Evolutionary conservation across 2,329 filamentous ascomycete species (phyloP), one percentile per base, ranked within the genome.

Genomic region (Aspergillus hortae): DNA sequence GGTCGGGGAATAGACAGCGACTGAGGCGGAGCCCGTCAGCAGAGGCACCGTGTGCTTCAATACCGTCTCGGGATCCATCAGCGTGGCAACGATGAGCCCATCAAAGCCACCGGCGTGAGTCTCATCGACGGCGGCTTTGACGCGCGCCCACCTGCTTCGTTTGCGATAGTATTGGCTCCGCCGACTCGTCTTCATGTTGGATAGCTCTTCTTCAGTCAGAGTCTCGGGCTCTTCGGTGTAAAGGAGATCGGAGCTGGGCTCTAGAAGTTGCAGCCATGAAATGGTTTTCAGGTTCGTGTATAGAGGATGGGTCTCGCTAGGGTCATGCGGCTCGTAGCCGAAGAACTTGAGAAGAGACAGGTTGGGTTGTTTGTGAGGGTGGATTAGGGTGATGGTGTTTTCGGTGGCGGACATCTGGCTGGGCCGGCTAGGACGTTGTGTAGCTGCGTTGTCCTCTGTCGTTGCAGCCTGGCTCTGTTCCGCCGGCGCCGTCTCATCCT

Each of bases 241-340:
- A 4, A 87, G 83, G 1, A 82, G 80, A 69, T 97, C 94, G 27
- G 84, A 76, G 33, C 82, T 74, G 0, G 94, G 94, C 21, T 88
- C 80, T 14, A 96, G 75, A 4, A 99, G 83, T 71, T 97, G 92
- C 2, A 99, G 82, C 92, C 92, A 99, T 25, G 90, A 92, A 27
- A 97, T 77, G 4, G 87, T 84, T 63, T 92, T 87, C 47, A 99
- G 83, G 67, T 94, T 87, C 14, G 82, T 86, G 69, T 87, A 82
- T 10, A 99, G 83, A 0, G 94, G 92, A 67, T 97, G 94, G 0
- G 75, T 70, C 21, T 84, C 77, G 12, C 81, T 77, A 49, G 78
- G 84, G 56, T 83, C 84, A 53, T 82, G 81, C 59, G 80, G 76
- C 71, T 95, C 90, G 74, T 86, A 97, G 69, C 85, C 84, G 74